phyloP scores from a whole-genome alignment of 2,329 filamentous ascomycete species.

The Cercospora sesami region DNA sequence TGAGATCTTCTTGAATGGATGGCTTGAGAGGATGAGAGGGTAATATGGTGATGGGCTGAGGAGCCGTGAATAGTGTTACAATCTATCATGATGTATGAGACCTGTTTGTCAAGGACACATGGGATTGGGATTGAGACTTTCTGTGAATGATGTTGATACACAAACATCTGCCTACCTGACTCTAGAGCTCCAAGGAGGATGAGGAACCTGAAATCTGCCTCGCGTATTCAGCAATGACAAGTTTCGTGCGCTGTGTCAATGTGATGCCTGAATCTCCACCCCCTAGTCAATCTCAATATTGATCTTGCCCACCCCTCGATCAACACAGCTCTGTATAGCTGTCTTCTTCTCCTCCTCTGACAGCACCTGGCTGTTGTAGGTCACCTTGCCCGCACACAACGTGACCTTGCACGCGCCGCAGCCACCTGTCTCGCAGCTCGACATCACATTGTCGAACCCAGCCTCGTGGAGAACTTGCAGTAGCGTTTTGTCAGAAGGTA shows the following conservation, averaged over 20 bases:
- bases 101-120: not conserved
- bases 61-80: not conserved
- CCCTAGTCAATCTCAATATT: constrained; percentile 23
- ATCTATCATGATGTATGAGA: not conserved
- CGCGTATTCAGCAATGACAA: not conserved
- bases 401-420: constrained; percentile 48
- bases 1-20: too few species aligned
- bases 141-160: not conserved
- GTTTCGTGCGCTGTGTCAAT: not conserved
- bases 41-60: not conserved
- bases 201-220: not conserved
- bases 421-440: constrained; percentile 48
- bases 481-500: constrained; percentile 45
- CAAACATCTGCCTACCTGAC: not conserved
- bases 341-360: constrained; percentile 42
- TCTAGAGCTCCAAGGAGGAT: not conserved
- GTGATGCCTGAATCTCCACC: not conserved
- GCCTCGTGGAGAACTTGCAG: constrained; percentile 45
- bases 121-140: not conserved
- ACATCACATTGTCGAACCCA: constrained; percentile 47
- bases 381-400: constrained; percentile 42
- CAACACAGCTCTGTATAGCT: constrained; percentile 43
- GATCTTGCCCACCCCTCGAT: constrained; percentile 38
- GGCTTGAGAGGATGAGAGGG: too few species aligned
- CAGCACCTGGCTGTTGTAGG: constrained; percentile 44